Conservation (phyloP, 2,329 filamentous ascomycete species). For the Pseudomassariella vexata region DNA sequence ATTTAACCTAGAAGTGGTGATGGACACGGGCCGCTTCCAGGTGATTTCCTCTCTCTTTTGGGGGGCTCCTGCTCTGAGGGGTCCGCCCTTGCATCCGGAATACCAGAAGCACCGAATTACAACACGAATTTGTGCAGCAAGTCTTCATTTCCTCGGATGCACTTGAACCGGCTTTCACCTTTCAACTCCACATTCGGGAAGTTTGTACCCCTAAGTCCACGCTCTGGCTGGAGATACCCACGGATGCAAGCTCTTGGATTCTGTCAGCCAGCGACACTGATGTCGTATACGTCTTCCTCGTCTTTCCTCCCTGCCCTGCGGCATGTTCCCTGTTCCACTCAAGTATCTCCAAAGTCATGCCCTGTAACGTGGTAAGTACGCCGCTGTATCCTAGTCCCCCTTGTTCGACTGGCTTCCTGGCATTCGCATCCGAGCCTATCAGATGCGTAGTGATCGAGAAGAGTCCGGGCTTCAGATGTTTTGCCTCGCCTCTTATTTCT, state of each 20-base stretch:
- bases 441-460: slow-evolving; percentile 36
- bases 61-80: no score
- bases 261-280: slow-evolving; percentile 33
- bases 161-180: no score
- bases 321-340: slow-evolving; percentile 35
- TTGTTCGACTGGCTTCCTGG: slow-evolving; percentile 21
- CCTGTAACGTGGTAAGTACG: slow-evolving; percentile 31
- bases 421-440: slow-evolving; percentile 26
- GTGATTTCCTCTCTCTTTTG: no score
- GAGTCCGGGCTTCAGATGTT: slow-evolving; percentile 31
- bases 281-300: slow-evolving; percentile 27
- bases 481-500: slow-evolving; percentile 24
- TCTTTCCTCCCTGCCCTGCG: slow-evolving; percentile 3
- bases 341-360: slow-evolving; percentile 31
- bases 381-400: slow-evolving; percentile 34
- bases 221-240: no score
- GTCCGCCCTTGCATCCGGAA: no score
- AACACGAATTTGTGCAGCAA: no score
- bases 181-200: no score
- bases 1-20: no score
- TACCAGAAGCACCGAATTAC: no score
- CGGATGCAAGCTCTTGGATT: slow-evolving; percentile 25
- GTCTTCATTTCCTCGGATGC: no score
- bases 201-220: no score
- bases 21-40: no score